phyloP scores from a whole-genome alignment of 148 eudicot species.

The Camellia lanceoleosa region DNA sequence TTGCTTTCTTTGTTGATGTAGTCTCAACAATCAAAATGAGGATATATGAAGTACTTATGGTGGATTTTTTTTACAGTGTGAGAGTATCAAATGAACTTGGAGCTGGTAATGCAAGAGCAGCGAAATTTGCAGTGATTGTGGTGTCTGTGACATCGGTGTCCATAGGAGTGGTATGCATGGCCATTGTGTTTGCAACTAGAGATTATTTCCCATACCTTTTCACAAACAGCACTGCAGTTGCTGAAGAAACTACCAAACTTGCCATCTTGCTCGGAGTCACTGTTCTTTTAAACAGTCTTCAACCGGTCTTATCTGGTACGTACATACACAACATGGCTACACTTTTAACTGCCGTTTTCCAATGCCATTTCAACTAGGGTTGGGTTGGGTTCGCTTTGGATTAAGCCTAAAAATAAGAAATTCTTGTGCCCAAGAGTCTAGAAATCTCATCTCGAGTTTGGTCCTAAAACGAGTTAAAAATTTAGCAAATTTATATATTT shows the following conservation, averaged over 20 bases:
- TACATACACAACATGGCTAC: background rate
- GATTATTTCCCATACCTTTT: slow-evolving; percentile 68
- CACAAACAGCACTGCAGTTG: slow-evolving; percentile 59
- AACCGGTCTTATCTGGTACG: slow-evolving; percentile 66
- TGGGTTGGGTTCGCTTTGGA: too few species aligned
- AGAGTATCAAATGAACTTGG: slow-evolving; percentile 84
- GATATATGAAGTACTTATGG: background rate
- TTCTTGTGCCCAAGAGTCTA: too few species aligned
- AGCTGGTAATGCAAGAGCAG: slow-evolving; percentile 57
- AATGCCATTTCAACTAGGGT: too few species aligned
- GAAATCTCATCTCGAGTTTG: too few species aligned
- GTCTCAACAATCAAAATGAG: slow-evolving; percentile 1
- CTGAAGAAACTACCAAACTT: slow-evolving; percentile 55
- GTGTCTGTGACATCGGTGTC: slow-evolving; percentile 54
- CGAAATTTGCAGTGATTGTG: slow-evolving; percentile 63
- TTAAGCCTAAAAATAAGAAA: too few species aligned
- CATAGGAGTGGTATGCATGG: slow-evolving; percentile 47
- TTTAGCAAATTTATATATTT: too few species aligned
- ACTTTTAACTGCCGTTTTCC: background rate
- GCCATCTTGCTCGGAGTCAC: slow-evolving; percentile 54
- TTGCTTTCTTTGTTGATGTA: background rate
- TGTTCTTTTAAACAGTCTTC: slow-evolving; percentile 59
- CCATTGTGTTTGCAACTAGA: slow-evolving; percentile 50
- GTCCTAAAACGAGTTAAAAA: too few species aligned
- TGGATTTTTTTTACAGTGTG: slow-evolving; percentile 37